A percentile compares a stretch with the other conserved stretches of the same genome.
Evolutionary conservation across 2,329 filamentous ascomycete genomes (phyloP).

Genomic region (Plenodomus tracheiphilus): DNA sequence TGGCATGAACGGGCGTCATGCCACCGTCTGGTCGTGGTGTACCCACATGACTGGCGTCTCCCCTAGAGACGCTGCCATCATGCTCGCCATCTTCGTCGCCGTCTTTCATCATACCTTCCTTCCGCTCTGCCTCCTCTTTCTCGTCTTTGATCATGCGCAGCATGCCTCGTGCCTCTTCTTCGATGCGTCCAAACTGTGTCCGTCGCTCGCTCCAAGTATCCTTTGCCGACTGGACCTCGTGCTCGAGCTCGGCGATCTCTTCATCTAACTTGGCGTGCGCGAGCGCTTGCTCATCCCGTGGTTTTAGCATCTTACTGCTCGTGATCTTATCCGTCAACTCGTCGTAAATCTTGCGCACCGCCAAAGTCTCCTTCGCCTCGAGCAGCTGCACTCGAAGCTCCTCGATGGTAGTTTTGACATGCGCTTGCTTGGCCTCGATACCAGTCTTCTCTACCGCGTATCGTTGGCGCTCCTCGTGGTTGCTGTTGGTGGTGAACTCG

Average conservation of each 20-base stretch:
- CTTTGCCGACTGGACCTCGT: constrained; percentile 79
- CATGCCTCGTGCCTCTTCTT: constrained; percentile 87
- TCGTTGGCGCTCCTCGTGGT: constrained; percentile 78
- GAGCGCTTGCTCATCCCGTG: constrained; percentile 79
- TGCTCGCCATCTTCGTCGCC: constrained; percentile 47
- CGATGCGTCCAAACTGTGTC: constrained; percentile 84
- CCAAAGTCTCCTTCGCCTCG: constrained; percentile 65
- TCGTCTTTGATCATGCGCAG: constrained; percentile 87
- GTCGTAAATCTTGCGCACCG: constrained; percentile 83
- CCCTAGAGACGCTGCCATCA: constrained; percentile 44
- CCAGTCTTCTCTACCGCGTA: constrained; percentile 79
- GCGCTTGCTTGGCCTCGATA: constrained; percentile 77
- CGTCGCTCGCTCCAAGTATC: constrained; percentile 82
- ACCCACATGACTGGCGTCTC: constrained; percentile 46
- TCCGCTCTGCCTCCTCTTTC: constrained; percentile 88
- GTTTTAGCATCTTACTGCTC: constrained; percentile 74
- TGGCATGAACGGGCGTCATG: constrained; percentile 45
- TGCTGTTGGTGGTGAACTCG: constrained; percentile 83
- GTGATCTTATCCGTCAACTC: constrained; percentile 86
- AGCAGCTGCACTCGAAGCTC: constrained; percentile 75
- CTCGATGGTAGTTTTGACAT: constrained; percentile 74
- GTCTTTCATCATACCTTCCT: constrained; percentile 66
- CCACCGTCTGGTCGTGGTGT: constrained; percentile 51
- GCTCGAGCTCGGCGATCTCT: constrained; percentile 85
- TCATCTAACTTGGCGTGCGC: constrained; percentile 81